Evolutionary conservation across 2,329 filamentous ascomycete genomes (phyloP), one percentile per base, ranked within the genome.

Genomic region (Neofusicoccum umdonicola): DNA sequence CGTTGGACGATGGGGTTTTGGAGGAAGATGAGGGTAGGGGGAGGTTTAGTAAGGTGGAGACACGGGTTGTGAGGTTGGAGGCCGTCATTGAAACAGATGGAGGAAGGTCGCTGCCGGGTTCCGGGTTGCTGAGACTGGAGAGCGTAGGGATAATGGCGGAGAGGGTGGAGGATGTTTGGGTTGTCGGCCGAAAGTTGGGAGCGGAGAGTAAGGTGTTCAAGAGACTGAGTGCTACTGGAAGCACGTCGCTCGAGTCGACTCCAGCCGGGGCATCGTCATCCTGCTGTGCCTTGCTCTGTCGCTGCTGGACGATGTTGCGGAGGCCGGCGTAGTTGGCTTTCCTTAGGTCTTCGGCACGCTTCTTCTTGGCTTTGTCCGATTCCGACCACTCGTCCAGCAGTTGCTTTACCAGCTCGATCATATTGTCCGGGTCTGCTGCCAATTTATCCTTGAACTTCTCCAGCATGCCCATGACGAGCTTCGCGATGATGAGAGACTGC

Each of bases 391-490:
- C 72, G 4, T 77, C 74, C 1, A 92, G 73, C 0, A 92, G 81
- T 63, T 89, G 84, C 58, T 81, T 80, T 56, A 89, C 83, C 1
- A 93, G 81, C 51, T 87, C 84, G 1, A 92, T 77, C 6, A 91
- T 81, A 68, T 90, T 87, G 48, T 83, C 83, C 2, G 89, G 88
- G 64, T 87, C 84, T 37, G 82, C 83, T 35, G 89, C 84, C 12
- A 92, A 81, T 67, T 85, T 87, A 22, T 88, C 84, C 0, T 87
- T 84, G 51, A 88, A 83, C 51, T 80, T 82, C 27, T 85, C 84
- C 74, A 91, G 86, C 76, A 92, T 82, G 39, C 83, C 84, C 70
- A 90, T 87, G 7, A 91, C 80, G 0, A 91, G 76, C 56, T 87
- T 87, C 4, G 87, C 81, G 67, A 90, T 82, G 5, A 84, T 74